phyloP scores from a whole-genome alignment of 192 early-diverging fungal genomes.

The Oehlia diaphana region DNA sequence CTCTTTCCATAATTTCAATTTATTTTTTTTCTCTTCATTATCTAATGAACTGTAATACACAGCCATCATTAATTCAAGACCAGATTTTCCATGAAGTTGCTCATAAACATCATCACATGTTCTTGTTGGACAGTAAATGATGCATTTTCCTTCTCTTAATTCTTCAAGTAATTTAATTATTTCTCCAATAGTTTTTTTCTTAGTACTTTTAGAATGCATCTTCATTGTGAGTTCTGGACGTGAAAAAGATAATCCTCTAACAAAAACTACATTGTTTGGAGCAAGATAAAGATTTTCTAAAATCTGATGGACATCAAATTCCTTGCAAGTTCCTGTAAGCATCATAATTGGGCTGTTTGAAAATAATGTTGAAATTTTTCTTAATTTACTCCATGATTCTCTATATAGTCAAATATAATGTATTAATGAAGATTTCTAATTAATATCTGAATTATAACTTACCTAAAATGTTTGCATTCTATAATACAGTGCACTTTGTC shows the following conservation, averaged over 20 bases:
- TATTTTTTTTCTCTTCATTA: not conserved
- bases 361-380: not conserved
- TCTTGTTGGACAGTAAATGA: not conserved
- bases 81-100: not conserved
- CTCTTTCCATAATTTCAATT: slow-evolving; percentile 6
- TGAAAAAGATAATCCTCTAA: not conserved
- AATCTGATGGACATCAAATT: not conserved
- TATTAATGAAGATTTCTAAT: not conserved
- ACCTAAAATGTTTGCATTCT: not conserved
- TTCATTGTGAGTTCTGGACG: not conserved
- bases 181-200: not conserved
- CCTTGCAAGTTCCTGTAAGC: slow-evolving; percentile 6
- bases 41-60: not conserved
- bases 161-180: not conserved
- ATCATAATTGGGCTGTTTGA: too few species aligned
- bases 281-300: not conserved
- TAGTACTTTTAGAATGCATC: not conserved
- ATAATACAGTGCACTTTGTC: not conserved
- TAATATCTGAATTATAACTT: not conserved
- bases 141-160: not conserved
- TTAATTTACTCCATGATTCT: not conserved
- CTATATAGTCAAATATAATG: not conserved
- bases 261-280: not conserved
- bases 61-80: not conserved
- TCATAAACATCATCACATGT: too few species aligned